Conservation (phyloP, 148 eudicot species). For the Limonium bicolor region DNA sequence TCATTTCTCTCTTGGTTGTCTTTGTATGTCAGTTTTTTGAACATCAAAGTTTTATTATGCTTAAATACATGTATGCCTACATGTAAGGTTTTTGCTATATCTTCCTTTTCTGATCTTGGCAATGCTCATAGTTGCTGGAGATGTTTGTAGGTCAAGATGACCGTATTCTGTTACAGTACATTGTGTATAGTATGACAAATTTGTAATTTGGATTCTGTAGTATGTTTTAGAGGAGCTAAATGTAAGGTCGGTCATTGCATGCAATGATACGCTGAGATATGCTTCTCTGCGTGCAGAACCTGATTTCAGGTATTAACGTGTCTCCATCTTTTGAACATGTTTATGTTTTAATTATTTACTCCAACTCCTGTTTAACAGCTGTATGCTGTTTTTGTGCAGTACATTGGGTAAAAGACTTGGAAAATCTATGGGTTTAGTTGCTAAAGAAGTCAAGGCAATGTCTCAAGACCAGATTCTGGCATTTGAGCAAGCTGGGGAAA, state of each 20-base stretch:
- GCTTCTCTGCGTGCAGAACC: constrained; percentile 93
- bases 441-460: constrained; percentile 83
- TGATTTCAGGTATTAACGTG: constrained; percentile 56
- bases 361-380: neutral
- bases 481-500: constrained; percentile 70
- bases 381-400: constrained; percentile 21
- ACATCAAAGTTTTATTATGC: no score
- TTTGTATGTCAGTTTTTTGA: no score
- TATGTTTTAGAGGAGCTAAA: constrained; percentile 88
- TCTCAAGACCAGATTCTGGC: constrained; percentile 71
- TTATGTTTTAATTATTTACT: constrained; percentile 3
- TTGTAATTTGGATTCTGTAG: constrained; percentile 12
- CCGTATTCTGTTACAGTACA: no score
- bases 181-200: neutral
- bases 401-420: constrained; percentile 85
- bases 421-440: constrained; percentile 78
- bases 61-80: no score
- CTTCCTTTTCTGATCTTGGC: no score
- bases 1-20: no score
- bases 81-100: no score
- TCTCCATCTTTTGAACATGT: neutral
- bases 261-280: constrained; percentile 67
- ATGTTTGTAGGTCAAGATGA: no score
- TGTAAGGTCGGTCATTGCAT: constrained; percentile 60
- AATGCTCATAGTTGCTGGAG: no score